phyloP scores from a whole-genome alignment of 352 stramenopile genomes.

The Aphanomyces cochlioides region DNA sequence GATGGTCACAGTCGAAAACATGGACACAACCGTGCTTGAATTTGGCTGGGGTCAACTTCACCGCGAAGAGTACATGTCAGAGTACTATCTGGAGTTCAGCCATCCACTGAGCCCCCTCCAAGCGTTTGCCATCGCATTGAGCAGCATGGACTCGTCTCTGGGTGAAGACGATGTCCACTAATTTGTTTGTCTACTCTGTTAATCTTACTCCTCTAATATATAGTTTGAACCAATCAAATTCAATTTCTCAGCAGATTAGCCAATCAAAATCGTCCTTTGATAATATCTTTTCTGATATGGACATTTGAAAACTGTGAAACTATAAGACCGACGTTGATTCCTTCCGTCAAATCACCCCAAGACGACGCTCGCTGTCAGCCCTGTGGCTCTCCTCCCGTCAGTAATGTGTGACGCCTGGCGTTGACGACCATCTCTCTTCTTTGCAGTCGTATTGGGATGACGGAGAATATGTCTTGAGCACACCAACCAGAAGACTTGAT shows the following conservation, averaged over 20 bases:
- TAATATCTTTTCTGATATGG: too few relatives aligned
- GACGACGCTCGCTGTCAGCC: too few relatives aligned
- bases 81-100: conserved; percentile 2
- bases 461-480: background rate
- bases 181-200: background rate
- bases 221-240: background rate
- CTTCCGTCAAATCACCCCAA: too few relatives aligned
- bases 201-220: too few relatives aligned
- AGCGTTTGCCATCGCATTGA: conserved; percentile 23
- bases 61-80: background rate
- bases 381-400: too few relatives aligned
- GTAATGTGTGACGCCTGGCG: too few relatives aligned
- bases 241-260: background rate
- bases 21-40: conserved; percentile 2
- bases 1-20: background rate
- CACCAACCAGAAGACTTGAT: background rate
- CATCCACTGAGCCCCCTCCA: conserved; percentile 1
- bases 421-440: too few relatives aligned
- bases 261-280: too few relatives aligned
- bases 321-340: too few relatives aligned
- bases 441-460: too few relatives aligned
- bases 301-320: too few relatives aligned
- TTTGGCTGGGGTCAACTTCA: conserved; percentile 1
- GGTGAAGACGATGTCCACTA: background rate
- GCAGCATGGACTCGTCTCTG: conserved; percentile 7